These are phyloP conservation scores for Neofusicoccum sp. DNA, from an alignment of 2,329 filamentous ascomycete species.

Conservation along the genomic window DNA sequence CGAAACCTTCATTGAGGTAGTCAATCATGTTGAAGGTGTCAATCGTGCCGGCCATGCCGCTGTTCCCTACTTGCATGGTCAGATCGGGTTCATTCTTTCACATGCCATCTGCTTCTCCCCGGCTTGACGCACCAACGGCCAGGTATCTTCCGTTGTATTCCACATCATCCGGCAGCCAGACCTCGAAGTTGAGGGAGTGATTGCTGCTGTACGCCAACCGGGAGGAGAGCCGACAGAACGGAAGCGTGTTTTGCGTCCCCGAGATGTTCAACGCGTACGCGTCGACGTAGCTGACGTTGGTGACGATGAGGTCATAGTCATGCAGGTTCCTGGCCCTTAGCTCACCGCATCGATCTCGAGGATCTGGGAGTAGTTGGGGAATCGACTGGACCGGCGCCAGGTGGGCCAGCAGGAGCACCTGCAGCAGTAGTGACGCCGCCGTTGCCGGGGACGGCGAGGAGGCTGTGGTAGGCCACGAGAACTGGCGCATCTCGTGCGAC, in stretches of 20 bases:
- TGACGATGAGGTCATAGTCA: slow-evolving; percentile 3
- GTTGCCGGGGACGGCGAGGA: background rate
- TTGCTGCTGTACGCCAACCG: slow-evolving; percentile 5
- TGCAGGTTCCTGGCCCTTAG: background rate
- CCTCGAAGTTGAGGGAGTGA: slow-evolving; percentile 11
- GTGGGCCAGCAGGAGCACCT: background rate
- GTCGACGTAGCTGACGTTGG: background rate
- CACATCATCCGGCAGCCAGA: slow-evolving; percentile 16
- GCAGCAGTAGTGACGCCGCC: background rate
- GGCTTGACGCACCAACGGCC: slow-evolving; percentile 14
- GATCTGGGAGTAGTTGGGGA: background rate
- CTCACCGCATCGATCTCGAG: slow-evolving; percentile 11
- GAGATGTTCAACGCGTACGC: background rate
- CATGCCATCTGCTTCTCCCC: background rate
- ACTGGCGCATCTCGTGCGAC: background rate
- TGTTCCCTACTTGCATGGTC: slow-evolving; percentile 19
- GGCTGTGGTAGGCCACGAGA: background rate
- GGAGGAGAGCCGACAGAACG: slow-evolving; percentile 18
- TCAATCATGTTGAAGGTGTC: slow-evolving; percentile 17
- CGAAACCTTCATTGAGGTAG: slow-evolving; percentile 23
- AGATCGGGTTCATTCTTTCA: background rate
- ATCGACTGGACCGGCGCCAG: background rate
- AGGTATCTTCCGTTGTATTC: slow-evolving; percentile 19
- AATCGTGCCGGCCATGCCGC: slow-evolving; percentile 23
- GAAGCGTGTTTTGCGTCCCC: background rate